Base-by-base conservation (phyloP, 2,329 filamentous ascomycete species). In the Claviceps sp. region DNA sequence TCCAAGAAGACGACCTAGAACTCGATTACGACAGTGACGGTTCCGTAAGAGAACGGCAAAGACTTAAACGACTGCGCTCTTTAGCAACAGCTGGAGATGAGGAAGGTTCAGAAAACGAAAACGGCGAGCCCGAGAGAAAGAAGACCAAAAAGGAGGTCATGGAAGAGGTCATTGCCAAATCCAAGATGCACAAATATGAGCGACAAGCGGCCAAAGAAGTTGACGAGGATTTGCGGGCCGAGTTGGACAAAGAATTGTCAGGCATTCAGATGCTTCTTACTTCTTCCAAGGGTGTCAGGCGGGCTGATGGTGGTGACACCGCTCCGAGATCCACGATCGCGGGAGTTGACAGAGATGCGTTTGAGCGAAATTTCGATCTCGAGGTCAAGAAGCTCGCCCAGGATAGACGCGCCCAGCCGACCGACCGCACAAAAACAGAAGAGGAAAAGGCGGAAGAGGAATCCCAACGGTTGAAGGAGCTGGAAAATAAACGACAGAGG, bases 111-210 rank as follows among this genome's bases (percentile, higher is more conserved):
- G 71, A 70, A 5, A 74, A 75, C 38, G 71, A 70, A 5, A 74
- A 75, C 38, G 74, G 74, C 20, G 72, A 83, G 56, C 89, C 88
- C 0, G 85, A 91, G 60, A 79, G 85, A 54, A 96, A 95, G 68
- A 98, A 96, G 72, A 84, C 84, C 3, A 97, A 96, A 70, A 86
- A 93, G 51, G 93, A 98, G 67, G 87, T 98, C 48, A 96, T 97
- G 88, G 86, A 95, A 62, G 94, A 98, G 67, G 78, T 98, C 55
- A 96, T 98, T 58, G 88, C 90, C 55, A 98, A 98, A 69, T 97
- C 91, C 1, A 98, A 98, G 65, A 76, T 87, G 56, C 79, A 96
- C 76, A 97, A 95, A 70, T 90, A 91, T 63, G 90, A 97, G 70
- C 82, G 93, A 42, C 93, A 98, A 68, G 84, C 88, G 55, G 81